Base-by-base conservation (phyloP, 2,329 filamentous ascomycete species). In the Scedosporium dehoogii region DNA sequence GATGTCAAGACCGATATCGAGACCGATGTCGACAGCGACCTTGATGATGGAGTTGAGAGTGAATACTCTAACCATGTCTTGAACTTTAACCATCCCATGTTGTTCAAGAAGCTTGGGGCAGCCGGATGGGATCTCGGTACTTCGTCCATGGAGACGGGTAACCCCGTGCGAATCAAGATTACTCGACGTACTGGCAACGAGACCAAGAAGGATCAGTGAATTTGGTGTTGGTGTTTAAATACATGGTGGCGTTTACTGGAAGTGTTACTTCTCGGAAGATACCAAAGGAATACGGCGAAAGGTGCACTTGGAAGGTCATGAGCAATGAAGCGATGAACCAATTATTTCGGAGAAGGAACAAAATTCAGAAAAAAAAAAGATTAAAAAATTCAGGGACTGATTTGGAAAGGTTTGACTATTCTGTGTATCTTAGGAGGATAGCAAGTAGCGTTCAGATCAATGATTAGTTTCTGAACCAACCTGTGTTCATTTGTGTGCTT, bases 91-190 rank as follows among this genome's bases (percentile, higher is more conserved):
- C 60, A 69, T 18, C 66, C 63, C 1, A n/a, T 64, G 14, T 63
- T 76, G 14, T 74, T 72, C 70, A 63, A 67, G 4, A 62, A 53
- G 16, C 65, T 77, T 64, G 55, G 58, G 3, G 62, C 60, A 7
- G 67, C 67, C 29, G 74, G 75, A 0, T 78, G 75, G 75, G 71
- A 73, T 46, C 29, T 74, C 5, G 65, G 69, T 4, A 66, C 70
- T 2, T 73, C 75, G 61, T 67, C 70, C 0, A 69, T 78, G 16
- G 75, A 78, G 68, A 76, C 73, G 1, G 67, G 64, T 1, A 71
- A 72, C 1, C 73, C 75, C 0, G 67, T 74, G 16, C 70, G 75
- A 6, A 61, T 77, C 29, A 63, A 65, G 53, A 38, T 59, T 25
- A 14, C 12, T 23, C 23, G 23, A 10, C 14, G 42, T 44, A 27